Base-by-base conservation (phyloP, 2,329 filamentous ascomycete species). In the Balansia obtecta region DNA sequence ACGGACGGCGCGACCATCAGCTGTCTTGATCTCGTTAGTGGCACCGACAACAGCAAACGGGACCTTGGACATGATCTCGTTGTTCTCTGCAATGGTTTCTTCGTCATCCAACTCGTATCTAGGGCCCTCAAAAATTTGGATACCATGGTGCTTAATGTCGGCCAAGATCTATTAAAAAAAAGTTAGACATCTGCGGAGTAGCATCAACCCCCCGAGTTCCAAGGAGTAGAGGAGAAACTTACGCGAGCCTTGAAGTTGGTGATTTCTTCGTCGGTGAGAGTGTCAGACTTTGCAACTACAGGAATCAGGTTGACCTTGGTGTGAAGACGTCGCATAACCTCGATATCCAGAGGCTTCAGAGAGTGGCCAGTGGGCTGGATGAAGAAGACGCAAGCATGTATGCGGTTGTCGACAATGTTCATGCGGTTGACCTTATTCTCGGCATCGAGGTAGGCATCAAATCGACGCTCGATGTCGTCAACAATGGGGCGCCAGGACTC, bases 361-460 rank as follows among this genome's bases (percentile, higher is more conserved):
- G 93, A 95, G 77, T 98, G 93, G 54, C 93, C 93, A 33, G 93
- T 98, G 58, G 93, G 93, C 75, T 98, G 91, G 63, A 98, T 96
- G 77, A 98, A 98, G 82, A 96, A 98, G 56, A 98, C 93, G 64
- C 94, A 97, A 51, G 93, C 93, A 64, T 98, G 93, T 56, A 98
- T 94, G 62, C 93, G 87, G 79, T 97, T 98, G 75, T 98, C 93
- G 56, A 98, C 86, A 69, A 97, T 97, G 80, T 98, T 98, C 84
- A 96, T 95, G 63, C 93, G 88, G 79, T 98, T 98, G 69, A 98
- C 89, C 82, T 97, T 98, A 83, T 98, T 98, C 80, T 98, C 93
- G 44, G 93, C 91, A 71, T 98, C 93, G 53, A 98, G 79, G 71
- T 97, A 98, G 49, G 93, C 90, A 71, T 98, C 93, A 65, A 93